Conservation (phyloP, 306 rosid genomes). For the Cucumis melo region DNA sequence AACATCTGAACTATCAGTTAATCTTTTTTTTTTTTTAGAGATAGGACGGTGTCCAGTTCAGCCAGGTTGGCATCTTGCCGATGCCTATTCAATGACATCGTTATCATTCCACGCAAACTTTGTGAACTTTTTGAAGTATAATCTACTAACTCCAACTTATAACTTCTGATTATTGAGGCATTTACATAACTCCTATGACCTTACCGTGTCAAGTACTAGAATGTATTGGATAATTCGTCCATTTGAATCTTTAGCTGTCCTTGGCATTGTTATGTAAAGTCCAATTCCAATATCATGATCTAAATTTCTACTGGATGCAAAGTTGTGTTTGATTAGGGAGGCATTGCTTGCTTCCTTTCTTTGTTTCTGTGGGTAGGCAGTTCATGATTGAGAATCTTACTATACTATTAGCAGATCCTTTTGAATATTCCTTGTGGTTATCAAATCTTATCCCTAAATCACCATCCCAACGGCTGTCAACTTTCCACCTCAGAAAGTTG, state of each 20-base stretch:
- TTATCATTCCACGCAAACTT: not conserved
- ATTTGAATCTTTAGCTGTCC: not conserved
- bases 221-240: not conserved
- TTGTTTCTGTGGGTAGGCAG: not conserved
- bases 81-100: not conserved
- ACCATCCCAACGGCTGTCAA: not conserved
- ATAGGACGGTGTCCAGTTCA: not conserved
- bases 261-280: not conserved
- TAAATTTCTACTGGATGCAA: not conserved
- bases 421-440: not conserved
- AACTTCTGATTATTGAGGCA: not conserved
- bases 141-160: not conserved
- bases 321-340: not conserved
- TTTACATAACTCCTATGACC: not conserved
- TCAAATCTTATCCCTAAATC: constrained; percentile 2
- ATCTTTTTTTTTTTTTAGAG: not conserved
- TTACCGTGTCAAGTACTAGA: not conserved
- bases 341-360: not conserved
- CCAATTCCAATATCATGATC: not conserved
- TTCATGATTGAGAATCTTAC: not conserved
- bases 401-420: not conserved
- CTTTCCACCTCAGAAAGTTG: not conserved
- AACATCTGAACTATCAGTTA: not conserved
- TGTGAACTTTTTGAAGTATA: not conserved
- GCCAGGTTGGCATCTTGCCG: not conserved